phyloP scores from a whole-genome alignment of 2,329 filamentous ascomycete genomes.

The Metarhizium brunneum region DNA sequence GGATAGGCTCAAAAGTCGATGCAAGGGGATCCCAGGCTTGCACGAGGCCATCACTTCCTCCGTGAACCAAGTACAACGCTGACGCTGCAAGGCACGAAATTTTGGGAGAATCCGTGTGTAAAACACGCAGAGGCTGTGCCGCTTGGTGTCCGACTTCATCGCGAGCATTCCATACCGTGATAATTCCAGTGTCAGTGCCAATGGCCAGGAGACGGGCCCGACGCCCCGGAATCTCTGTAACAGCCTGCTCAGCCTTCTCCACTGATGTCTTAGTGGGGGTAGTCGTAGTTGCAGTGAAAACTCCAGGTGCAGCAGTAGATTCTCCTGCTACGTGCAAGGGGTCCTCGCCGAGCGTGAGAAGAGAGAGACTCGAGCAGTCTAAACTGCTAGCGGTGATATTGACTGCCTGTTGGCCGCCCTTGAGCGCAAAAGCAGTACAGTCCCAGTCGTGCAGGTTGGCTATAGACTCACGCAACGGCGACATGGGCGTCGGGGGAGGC shows the following conservation, averaged over 20 bases:
- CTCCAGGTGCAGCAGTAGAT: constrained; percentile 31
- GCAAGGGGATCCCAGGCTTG: constrained; percentile 96
- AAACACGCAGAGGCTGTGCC: constrained; percentile 65
- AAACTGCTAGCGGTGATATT: constrained; percentile 62
- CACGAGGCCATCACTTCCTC: constrained; percentile 88
- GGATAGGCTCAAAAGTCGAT: constrained; percentile 66
- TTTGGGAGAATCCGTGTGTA: constrained; percentile 84
- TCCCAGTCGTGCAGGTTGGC: constrained; percentile 22
- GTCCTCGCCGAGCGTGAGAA: constrained; percentile 68
- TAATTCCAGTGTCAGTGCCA: constrained; percentile 68
- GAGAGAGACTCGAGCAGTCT: constrained; percentile 66
- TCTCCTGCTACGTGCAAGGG: constrained; percentile 42
- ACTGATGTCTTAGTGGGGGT: neutral
- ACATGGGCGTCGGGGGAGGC: constrained; percentile 14
- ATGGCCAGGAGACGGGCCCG: constrained; percentile 72
- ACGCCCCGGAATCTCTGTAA: constrained; percentile 68
- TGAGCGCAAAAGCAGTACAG: constrained; percentile 33
- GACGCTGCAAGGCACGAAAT: constrained; percentile 77
- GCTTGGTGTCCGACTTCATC: constrained; percentile 36
- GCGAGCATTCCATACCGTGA: constrained; percentile 80
- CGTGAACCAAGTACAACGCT: constrained; percentile 81
- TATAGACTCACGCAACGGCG: constrained; percentile 6
- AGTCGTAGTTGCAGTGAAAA: constrained; percentile 28
- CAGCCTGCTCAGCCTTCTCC: constrained; percentile 23
- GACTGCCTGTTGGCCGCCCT: constrained; percentile 43